phyloP scores from a whole-genome alignment of 2,329 filamentous ascomycete genomes.

The Pseudogymnoascus sp. region DNA sequence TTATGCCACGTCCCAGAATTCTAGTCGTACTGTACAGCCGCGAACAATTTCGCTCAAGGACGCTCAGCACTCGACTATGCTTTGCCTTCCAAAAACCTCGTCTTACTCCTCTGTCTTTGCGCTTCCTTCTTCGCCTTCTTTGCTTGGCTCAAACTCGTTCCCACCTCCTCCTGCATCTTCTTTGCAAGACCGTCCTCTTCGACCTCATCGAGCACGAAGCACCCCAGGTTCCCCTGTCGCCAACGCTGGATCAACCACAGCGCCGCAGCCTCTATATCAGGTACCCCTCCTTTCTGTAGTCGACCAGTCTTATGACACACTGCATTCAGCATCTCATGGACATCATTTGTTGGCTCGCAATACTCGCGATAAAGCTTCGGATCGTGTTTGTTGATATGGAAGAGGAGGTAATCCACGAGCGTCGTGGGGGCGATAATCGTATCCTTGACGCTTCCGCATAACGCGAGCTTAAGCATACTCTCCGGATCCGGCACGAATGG shows the following conservation, averaged over 20 bases:
- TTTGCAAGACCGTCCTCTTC: conserved; percentile 50
- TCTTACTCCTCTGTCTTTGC: conserved; percentile 35
- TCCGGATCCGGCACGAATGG: conserved; percentile 81
- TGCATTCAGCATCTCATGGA: conserved; percentile 61
- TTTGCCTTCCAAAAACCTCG: conserved; percentile 4
- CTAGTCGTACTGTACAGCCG: not conserved
- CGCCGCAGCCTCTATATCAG: conserved; percentile 65
- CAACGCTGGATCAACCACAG: conserved; percentile 76
- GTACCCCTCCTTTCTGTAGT: conserved; percentile 62
- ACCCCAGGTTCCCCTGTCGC: conserved; percentile 67
- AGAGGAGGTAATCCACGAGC: conserved; percentile 85
- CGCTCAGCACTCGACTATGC: not conserved
- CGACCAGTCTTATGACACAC: conserved; percentile 71
- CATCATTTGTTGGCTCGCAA: conserved; percentile 71
- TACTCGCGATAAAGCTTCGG: conserved; percentile 37
- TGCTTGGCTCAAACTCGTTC: conserved; percentile 60
- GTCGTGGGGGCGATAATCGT: conserved; percentile 70
- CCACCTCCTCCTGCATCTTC: conserved; percentile 39
- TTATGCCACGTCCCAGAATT: not conserved
- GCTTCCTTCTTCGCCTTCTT: conserved; percentile 57
- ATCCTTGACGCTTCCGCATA: conserved; percentile 87
- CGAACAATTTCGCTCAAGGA: not conserved
- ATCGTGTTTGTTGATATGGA: conserved; percentile 59
- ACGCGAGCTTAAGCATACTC: conserved; percentile 88
- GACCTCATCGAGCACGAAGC: conserved; percentile 73